Conservation (phyloP, 768 basidiomycete species). For the Leccinum truebloodii region DNA sequence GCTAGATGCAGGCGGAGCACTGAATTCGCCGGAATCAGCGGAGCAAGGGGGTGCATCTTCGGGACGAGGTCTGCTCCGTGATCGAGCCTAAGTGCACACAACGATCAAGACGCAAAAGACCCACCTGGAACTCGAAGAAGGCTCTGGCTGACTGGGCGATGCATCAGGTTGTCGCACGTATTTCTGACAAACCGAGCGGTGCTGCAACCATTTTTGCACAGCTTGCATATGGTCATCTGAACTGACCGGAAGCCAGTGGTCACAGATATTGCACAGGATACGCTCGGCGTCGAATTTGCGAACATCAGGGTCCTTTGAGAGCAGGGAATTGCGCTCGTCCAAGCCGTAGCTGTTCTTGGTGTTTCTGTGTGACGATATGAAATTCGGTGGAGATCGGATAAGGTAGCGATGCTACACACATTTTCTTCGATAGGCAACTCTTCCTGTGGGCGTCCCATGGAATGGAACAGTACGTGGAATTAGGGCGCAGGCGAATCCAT, state of each 20-base stretch:
- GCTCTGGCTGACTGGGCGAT: slow-evolving; percentile 18
- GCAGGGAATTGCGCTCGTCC: slow-evolving; percentile 58
- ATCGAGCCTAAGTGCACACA: slow-evolving; percentile 1
- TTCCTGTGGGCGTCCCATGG: slow-evolving; percentile 87
- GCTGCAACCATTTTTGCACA: slow-evolving; percentile 65
- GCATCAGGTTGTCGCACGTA: slow-evolving; percentile 11
- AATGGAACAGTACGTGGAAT: slow-evolving; percentile 86
- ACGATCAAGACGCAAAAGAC: slow-evolving; percentile 11
- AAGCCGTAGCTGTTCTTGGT: slow-evolving; percentile 58
- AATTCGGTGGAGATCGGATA: slow-evolving; percentile 9
- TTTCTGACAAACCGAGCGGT: slow-evolving; percentile 57
- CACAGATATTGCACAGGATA: slow-evolving; percentile 67
- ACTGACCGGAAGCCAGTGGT: slow-evolving; percentile 63
- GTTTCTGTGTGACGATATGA: slow-evolving; percentile 18
- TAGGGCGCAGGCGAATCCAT: slow-evolving; percentile 84
- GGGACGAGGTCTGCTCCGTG: slow-evolving; percentile 7
- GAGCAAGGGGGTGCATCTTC: slow-evolving; percentile 34
- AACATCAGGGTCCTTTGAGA: slow-evolving; percentile 68
- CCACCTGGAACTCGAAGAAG: slow-evolving; percentile 27
- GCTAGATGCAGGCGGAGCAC: slow-evolving; percentile 25
- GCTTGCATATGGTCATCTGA: slow-evolving; percentile 61
- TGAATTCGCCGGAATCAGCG: slow-evolving; percentile 26
- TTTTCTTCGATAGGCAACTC: slow-evolving; percentile 78
- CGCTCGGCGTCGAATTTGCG: slow-evolving; percentile 76
- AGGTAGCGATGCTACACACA: slow-evolving; percentile 42